Base-by-base conservation (phyloP, 495 filamentous ascomycete species). In the Rostrohypoxylon terebratum region DNA sequence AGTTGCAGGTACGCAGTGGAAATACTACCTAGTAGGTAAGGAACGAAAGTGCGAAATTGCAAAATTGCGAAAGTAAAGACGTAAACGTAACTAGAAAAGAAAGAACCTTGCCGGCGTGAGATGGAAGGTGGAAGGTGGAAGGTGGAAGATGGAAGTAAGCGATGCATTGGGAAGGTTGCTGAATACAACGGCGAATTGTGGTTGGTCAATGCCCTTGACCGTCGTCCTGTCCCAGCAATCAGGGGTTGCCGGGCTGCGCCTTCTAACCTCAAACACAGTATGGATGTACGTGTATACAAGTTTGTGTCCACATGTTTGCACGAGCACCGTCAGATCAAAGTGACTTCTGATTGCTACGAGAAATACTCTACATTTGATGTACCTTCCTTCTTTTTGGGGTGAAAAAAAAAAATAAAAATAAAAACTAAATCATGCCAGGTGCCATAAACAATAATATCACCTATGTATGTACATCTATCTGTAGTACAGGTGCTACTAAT, bases 221-320 rank as follows among this genome's bases (percentile, higher is more conserved):
- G 51, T 58, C 28, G 21, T 33, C 14, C 21, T 23, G 51, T 58
- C 42, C 70, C 20, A 42, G 36, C 54, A 61, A 66, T 51, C 64
- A 64, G 60, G 70, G 70, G 53, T 65, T 59, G 40, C 51, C 9
- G 21, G 59, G 69, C 69, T 72, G 64, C 53, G 64, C 69, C 64
- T 54, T 55, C 25, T 42, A 1, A 72, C 59, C 42, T 72, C 69
- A 72, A 72, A 72, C 69, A 72, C 64, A 64, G 28, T 51, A n/a
- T n/a, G n/a, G n/a, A n/a, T n/a, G n/a, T n/a, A 58, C 42, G 21
- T 3, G 20, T 31, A 20, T 54, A 47, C 36, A 51, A 13, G 42
- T 58, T 33, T 31, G 47, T 44, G 40, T 60, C 28, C 28, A 60
- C 42, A 58, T 20, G 54, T 38, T 58, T 38, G 33, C 50, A 18